Conservation (phyloP, 306 rosid genomes). For the Sechiopsis laciniata region DNA sequence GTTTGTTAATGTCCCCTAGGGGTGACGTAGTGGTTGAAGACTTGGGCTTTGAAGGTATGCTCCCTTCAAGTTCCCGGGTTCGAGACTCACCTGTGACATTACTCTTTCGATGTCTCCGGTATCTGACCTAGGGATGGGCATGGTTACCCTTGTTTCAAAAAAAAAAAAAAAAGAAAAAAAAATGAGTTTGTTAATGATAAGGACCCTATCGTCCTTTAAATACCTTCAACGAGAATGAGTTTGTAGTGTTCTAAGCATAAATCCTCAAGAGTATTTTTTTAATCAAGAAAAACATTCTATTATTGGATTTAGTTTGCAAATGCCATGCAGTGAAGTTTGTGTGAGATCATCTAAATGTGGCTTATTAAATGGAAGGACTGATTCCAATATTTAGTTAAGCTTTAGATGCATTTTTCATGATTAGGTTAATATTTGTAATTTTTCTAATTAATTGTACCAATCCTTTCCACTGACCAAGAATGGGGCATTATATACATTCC, state of each 20-base stretch:
- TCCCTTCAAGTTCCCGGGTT: too few species aligned
- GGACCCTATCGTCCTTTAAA: background rate
- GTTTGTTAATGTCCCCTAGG: too few species aligned
- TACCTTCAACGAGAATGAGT: background rate
- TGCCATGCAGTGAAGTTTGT: background rate
- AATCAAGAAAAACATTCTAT: background rate
- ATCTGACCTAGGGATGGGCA: too few species aligned
- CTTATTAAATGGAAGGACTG: background rate
- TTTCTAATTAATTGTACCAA: background rate
- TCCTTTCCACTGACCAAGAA: background rate
- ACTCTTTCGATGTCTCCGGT: too few species aligned
- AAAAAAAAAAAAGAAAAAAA: too few species aligned
- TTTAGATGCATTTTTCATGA: background rate
- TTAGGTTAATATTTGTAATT: background rate
- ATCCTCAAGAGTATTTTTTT: background rate
- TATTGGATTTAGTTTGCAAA: background rate
- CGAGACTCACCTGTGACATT: too few species aligned
- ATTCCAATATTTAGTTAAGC: slow-evolving; percentile 1
- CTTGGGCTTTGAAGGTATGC: too few species aligned
- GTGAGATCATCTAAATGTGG: background rate
- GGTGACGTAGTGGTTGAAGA: too few species aligned
- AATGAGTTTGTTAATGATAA: too few species aligned
- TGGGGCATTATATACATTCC: background rate
- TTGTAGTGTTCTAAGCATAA: background rate
- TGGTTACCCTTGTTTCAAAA: too few species aligned